Evolutionary conservation across 805 yeast genomes (phyloP), one percentile per base, ranked within the genome.

Genomic region (Pichia deserticola): DNA sequence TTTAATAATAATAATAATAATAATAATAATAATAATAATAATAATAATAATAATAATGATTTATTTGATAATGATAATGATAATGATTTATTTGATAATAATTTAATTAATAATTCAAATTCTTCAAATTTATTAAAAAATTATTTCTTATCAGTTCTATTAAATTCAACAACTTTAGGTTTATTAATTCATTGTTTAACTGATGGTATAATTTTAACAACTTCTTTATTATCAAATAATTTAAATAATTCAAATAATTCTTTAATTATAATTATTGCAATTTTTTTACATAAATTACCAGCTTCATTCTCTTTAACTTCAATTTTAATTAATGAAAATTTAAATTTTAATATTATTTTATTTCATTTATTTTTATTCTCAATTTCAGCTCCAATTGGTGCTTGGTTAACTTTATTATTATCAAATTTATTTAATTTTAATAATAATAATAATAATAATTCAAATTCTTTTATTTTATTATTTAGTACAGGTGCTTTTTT

Each of bases 401-500:
- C 90, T 0, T 48, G 82, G 7, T 40, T 73, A 7, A 75, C 86
- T 0, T 81, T 74, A 57, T 20, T 58, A 2, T 34, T 63, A 6
- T 41, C 53, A 0, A 36, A 44, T 13, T 20, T 55, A 3, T 42
- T 59, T 20, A 38, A 52, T 11, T 28, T 47, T 3, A 48, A 54
- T 33, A 48, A 67, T 13, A 45, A 70, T 33, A 48, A 67, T 13
- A 45, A 70, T 15, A 64, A 75, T n/a, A 45, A 56, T 38, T 35
- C 69, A 3, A 64, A 68, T 39, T 86, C 85, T 0, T 60, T 74
- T n/a, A 62, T 86, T 44, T 63, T 84, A 42, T 64, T 83, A 4
- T 78, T 83, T 57, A 76, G 84, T 51, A 87, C 85, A 8, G 93
- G 93, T 8, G 81, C 89, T 1, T 85, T 86, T 58, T 60, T 84